Conservation (phyloP, 805 yeast genomes). For the Wickerhamiella alocasiicola region DNA sequence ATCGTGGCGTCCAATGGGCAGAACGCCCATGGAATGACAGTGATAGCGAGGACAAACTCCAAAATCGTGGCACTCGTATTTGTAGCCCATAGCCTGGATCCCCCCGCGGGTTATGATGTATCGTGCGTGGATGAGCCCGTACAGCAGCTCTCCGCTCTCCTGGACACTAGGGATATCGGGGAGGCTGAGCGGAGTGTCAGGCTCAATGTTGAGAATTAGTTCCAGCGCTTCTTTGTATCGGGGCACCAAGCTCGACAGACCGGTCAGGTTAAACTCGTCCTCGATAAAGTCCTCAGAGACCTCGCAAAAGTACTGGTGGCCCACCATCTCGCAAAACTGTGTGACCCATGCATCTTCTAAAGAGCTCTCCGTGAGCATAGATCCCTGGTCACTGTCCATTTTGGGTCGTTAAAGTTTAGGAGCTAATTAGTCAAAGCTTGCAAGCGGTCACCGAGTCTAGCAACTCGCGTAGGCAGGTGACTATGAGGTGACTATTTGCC, state of each 20-base stretch:
- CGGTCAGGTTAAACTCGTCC: conserved; percentile 93
- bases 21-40: conserved; percentile 79
- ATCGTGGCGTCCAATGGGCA: conserved; percentile 88
- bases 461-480: too few relatives aligned
- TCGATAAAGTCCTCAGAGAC: conserved; percentile 87
- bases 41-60: conserved; percentile 84
- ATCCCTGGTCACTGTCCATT: conserved; percentile 3
- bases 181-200: conserved; percentile 38
- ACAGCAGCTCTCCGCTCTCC: conserved; percentile 81
- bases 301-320: conserved; percentile 84
- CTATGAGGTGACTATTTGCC: too few relatives aligned
- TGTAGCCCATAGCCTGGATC: conserved; percentile 72
- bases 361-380: conserved; percentile 11
- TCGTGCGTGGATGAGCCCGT: conserved; percentile 90
- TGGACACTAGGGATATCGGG: conserved; percentile 67
- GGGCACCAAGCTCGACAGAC: conserved; percentile 73
- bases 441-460: too few relatives aligned
- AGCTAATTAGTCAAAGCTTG: too few relatives aligned
- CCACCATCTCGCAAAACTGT: conserved; percentile 63
- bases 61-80: conserved; percentile 77
- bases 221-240: conserved; percentile 86
- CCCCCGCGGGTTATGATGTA: conserved; percentile 84
- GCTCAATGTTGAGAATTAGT: conserved; percentile 76
- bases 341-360: conserved; percentile 47
- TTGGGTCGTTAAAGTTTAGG: too few relatives aligned